A percentile compares a stretch with the other conserved stretches of the same genome.
Conservation (phyloP, 768 basidiomycete genomes). For the Panus rudis region DNA sequence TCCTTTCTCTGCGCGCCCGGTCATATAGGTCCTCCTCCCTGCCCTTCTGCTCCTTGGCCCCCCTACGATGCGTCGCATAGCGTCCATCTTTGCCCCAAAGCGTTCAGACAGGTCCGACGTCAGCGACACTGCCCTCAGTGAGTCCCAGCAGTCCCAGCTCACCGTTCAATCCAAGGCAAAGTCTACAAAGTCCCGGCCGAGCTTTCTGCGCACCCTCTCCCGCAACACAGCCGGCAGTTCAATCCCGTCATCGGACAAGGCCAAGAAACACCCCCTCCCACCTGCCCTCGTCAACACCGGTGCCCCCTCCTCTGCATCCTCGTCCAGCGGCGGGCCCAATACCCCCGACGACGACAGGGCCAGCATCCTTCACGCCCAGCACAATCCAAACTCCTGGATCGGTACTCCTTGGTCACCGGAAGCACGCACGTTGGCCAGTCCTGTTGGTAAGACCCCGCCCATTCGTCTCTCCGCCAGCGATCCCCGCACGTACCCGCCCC, state of each 20-base stretch:
- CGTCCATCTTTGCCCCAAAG: conserved; percentile 44
- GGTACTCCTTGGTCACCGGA: conserved; percentile 1
- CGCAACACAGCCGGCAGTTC: conserved; percentile 3
- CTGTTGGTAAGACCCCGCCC: background rate
- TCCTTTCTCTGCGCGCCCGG: too few relatives aligned
- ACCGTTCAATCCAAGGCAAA: background rate
- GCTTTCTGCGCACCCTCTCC: conserved; percentile 22
- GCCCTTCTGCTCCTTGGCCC: background rate
- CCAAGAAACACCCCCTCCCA: conserved; percentile 21
- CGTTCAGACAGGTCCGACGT: conserved; percentile 35
- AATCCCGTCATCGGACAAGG: conserved; percentile 2
- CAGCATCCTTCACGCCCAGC: conserved; percentile 8
- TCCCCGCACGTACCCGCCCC: conserved; percentile 1
- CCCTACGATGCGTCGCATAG: conserved; percentile 56
- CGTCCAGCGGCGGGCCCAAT: conserved; percentile 46
- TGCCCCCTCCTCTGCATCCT: conserved; percentile 33
- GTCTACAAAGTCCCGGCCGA: conserved; percentile 5
- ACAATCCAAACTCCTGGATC: conserved; percentile 10
- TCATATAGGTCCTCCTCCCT: too few relatives aligned
- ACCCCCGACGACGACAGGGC: conserved; percentile 53
- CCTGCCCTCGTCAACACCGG: conserved; percentile 16
- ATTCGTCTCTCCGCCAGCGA: background rate
- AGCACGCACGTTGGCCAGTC: conserved; percentile 2
- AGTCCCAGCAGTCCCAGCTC: conserved; percentile 6
- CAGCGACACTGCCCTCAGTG: conserved; percentile 15